Conservation (phyloP, 2,329 filamentous ascomycete species). For the Myriosclerotinia curreyana region DNA sequence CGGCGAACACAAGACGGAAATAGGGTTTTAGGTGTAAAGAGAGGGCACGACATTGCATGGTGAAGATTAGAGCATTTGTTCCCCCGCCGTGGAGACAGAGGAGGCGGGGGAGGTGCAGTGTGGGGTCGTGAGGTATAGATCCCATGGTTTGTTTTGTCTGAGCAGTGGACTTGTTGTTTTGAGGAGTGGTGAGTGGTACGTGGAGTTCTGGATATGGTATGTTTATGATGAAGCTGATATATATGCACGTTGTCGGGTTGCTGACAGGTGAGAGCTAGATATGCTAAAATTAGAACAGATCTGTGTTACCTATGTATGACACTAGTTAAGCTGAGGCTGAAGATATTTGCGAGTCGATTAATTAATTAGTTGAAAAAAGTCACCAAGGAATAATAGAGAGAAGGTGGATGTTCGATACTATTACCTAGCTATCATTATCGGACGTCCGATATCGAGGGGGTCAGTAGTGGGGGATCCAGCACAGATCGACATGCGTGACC, state of each 20-base stretch:
- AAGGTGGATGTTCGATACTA: too few relatives aligned
- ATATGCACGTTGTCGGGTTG: neutral
- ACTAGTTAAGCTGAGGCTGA: neutral
- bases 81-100: constrained; percentile 81
- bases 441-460: constrained; percentile 8
- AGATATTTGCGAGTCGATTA: neutral
- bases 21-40: constrained; percentile 31
- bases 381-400: neutral
- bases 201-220: neutral
- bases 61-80: constrained; percentile 68
- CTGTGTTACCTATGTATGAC: neutral
- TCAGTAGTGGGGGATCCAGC: neutral
- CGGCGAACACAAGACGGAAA: constrained; percentile 70
- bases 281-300: neutral
- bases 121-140: constrained; percentile 17
- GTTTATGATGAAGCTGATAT: neutral
- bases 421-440: neutral
- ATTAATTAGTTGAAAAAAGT: neutral
- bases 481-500: neutral
- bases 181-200: neutral
- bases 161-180: neutral
- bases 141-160: neutral
- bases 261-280: neutral
- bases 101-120: constrained; percentile 53
- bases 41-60: constrained; percentile 58